Evolutionary conservation across 257 asterid genomes (phyloP), one percentile per base, ranked within the genome.

Genomic region (Linderniella brevidens): DNA sequence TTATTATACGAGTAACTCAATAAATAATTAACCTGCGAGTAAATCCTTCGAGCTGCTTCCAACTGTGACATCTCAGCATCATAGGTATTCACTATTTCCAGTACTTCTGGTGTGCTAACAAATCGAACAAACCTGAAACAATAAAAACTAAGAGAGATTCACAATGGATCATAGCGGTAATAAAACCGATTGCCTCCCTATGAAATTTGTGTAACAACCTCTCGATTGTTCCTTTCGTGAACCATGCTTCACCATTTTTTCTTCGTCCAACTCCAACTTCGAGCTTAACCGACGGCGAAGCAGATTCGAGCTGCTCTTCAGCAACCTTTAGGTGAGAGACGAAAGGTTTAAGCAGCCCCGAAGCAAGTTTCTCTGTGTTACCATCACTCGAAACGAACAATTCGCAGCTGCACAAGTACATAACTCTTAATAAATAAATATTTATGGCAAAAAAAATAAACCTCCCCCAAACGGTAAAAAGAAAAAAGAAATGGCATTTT

Each of bases 221-320:
- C 73, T 88, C 93, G 14, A 88, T 75, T n/a, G 95, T 83, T 67
- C 93, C 97, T 69, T 78, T 88, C 41, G 95, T 83, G 79, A 88
- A 88, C 97, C 97, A 88, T 44, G 49, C 58, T 52, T 67, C 77
- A 42, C 82, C 75, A 60, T 67, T 78, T 64, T 58, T 72, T 15
- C 58, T 55, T 49, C 72, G 59, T 52, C 72, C 82, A 57, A 65
- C 71, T 52, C 72, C 82, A 57, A 65, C 71, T 57, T 85, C 94
- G 62, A 90, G 98, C 79, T 73, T 85, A 53, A 90, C 73, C 14
- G 83, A 68, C 57, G 71, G 85, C 50, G 72, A 71, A 20, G 77
- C 59, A 53, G 79, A 67, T 57, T 81, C 75, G 56, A 75, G 63
- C 64, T 88, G 92, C 55, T 81, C 94, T 72, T 90, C 92, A 12